Conservation (phyloP, 768 basidiomycete genomes). For the Tulasnella sp. region DNA sequence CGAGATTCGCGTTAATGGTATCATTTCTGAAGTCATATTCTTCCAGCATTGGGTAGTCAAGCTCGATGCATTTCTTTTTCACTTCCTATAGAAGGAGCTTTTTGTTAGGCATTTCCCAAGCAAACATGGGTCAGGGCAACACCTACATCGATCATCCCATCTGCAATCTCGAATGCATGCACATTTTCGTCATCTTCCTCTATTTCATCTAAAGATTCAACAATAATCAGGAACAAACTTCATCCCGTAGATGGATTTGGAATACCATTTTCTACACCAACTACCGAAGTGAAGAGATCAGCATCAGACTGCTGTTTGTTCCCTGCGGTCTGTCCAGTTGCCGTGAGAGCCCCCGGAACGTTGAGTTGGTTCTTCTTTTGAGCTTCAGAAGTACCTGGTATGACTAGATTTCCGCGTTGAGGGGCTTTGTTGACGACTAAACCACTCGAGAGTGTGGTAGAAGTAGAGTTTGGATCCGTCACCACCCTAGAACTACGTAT, state of each 20-base stretch:
- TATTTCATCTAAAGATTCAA: conserved; percentile 59
- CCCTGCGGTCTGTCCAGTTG: conserved; percentile 19
- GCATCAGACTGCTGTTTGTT: conserved; percentile 37
- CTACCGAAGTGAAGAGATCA: conserved; percentile 89
- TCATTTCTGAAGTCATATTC: conserved; percentile 99
- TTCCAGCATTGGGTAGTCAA: conserved; percentile 96
- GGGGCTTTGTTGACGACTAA: conserved; percentile 49
- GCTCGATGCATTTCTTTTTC: conserved; percentile 89
- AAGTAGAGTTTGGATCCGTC: conserved; percentile 52
- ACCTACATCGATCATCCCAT: conserved; percentile 80
- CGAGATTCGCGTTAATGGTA: conserved; percentile 87
- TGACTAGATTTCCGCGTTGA: conserved; percentile 64
- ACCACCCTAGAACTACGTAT: conserved; percentile 71
- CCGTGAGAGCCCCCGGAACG: conserved; percentile 35
- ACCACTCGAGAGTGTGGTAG: conserved; percentile 37
- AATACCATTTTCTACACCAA: conserved; percentile 80
- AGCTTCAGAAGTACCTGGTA: conserved; percentile 68
- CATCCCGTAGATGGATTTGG: conserved; percentile 2
- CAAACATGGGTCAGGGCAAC: background rate
- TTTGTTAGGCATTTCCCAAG: conserved; percentile 1
- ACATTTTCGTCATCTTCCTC: conserved; percentile 97
- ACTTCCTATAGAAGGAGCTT: conserved; percentile 49
- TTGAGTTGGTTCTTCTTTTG: conserved; percentile 21
- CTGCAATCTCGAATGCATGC: conserved; percentile 92
- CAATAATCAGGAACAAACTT: background rate